A percentile compares a stretch with the other conserved stretches of the same genome.
phyloP scores from a whole-genome alignment of 23 red algal genomes.

The Agarophyton chilense region DNA sequence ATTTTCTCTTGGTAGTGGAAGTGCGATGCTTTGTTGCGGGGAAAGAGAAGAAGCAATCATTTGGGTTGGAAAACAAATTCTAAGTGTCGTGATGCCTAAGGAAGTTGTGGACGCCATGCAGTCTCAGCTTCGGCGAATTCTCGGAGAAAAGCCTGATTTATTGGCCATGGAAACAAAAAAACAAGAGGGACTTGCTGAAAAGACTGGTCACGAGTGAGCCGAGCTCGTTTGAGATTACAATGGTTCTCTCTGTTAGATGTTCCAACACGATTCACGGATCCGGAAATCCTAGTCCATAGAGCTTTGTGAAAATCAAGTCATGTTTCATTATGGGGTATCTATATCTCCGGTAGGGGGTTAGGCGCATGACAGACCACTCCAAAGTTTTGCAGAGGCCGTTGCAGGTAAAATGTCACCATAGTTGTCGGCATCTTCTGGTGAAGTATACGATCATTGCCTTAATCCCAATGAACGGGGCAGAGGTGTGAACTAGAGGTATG shows the following conservation, averaged over 20 bases:
- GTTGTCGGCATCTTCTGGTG: no score
- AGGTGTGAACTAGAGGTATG: no score
- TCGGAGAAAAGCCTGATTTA: constrained; percentile 24
- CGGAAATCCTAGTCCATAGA: not conserved
- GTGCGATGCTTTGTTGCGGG: constrained; percentile 37
- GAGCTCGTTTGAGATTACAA: not conserved
- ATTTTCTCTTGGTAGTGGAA: constrained; percentile 39
- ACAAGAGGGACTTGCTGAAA: not conserved
- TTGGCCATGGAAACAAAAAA: not conserved
- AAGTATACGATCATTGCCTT: no score
- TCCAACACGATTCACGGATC: not conserved
- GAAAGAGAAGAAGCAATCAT: constrained; percentile 34
- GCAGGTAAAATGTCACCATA: no score
- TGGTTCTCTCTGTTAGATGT: not conserved
- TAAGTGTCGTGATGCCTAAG: constrained; percentile 51
- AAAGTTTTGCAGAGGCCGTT: no score
- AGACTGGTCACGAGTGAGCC: not conserved
- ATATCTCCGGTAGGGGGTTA: no score
- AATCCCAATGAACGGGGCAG: no score
- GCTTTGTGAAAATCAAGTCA: no score
- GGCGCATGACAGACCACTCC: no score
- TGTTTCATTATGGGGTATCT: no score
- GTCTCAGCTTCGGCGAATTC: constrained; percentile 7
- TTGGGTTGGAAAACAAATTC: constrained; percentile 46
- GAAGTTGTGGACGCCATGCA: constrained; percentile 36